A percentile compares a stretch with the other conserved stretches of the same genome.
Conservation (phyloP, 148 eudicot species). For the Vaccinium myrtillus region DNA sequence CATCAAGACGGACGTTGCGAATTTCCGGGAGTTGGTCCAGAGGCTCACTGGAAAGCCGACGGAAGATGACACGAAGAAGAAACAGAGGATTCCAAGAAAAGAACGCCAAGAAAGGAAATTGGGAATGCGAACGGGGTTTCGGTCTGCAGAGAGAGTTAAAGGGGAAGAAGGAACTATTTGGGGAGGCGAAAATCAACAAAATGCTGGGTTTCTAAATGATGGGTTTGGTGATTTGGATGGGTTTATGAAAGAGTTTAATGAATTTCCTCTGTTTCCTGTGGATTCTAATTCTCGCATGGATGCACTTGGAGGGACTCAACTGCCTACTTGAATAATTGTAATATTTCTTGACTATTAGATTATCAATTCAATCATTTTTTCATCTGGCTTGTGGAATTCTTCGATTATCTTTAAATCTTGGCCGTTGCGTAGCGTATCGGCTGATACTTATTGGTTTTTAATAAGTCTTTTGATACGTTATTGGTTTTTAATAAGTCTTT, state of each 20-base stretch:
- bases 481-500: too few species aligned
- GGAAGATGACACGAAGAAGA: neutral
- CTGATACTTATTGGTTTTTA: too few species aligned
- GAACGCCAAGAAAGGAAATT: conserved; percentile 1
- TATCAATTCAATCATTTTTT: neutral
- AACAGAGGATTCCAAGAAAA: neutral
- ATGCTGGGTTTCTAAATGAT: neutral
- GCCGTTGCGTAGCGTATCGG: too few species aligned
- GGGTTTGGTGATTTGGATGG: conserved; percentile 5
- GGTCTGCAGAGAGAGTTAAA: neutral
- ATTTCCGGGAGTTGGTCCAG: conserved; percentile 53
- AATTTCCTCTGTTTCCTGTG: conserved; percentile 5
- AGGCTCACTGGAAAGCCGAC: conserved; percentile 50
- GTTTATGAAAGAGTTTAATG: neutral
- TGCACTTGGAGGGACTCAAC: neutral
- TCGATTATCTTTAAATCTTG: neutral
- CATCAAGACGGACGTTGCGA: conserved; percentile 47
- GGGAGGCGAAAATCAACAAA: conserved; percentile 1
- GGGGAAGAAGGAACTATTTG: neutral
- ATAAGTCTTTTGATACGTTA: too few species aligned
- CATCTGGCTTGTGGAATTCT: neutral
- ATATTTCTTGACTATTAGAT: neutral
- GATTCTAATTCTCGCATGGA: neutral
- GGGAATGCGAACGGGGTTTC: neutral
- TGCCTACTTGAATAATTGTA: neutral